Evolutionary conservation across 2,329 filamentous ascomycete genomes (phyloP).

Genomic region (Aspergillus piperis): DNA sequence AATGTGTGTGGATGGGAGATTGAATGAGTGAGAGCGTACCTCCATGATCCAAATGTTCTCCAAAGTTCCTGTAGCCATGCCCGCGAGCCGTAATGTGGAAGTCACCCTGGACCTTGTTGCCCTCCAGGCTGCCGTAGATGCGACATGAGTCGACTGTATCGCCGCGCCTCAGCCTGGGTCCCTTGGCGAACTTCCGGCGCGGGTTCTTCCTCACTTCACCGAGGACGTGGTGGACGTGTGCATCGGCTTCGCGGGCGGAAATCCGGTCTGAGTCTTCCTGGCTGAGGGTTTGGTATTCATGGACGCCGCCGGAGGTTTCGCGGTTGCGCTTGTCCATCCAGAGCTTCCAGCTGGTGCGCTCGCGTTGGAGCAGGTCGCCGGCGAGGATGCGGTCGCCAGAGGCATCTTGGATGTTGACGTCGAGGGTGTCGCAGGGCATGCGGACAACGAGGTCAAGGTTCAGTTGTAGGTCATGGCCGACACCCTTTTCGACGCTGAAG

Average conservation of each 20-base stretch:
- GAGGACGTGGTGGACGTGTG: slow-evolving; percentile 90
- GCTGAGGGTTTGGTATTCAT: slow-evolving; percentile 55
- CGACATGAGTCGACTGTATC: slow-evolving; percentile 74
- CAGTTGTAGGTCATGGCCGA: slow-evolving; percentile 85
- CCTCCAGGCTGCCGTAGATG: slow-evolving; percentile 83
- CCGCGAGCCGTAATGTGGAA: slow-evolving; percentile 96
- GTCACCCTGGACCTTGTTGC: slow-evolving; percentile 97
- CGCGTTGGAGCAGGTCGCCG: slow-evolving; percentile 69
- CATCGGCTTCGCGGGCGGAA: slow-evolving; percentile 62
- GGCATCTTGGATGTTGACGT: slow-evolving; percentile 96
- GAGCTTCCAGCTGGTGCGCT: slow-evolving; percentile 76
- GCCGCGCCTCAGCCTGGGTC: slow-evolving; percentile 62
- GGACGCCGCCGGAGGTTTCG: slow-evolving; percentile 59
- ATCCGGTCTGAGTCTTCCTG: slow-evolving; percentile 63
- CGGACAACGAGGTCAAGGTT: slow-evolving; percentile 91
- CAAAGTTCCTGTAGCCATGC: slow-evolving; percentile 86
- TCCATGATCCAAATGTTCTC: slow-evolving; percentile 76
- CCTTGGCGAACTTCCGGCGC: slow-evolving; percentile 67
- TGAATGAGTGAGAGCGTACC: slow-evolving; percentile 54
- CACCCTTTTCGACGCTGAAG: slow-evolving; percentile 89
- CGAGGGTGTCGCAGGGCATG: slow-evolving; percentile 86
- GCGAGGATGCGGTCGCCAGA: slow-evolving; percentile 89
- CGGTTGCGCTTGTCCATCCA: slow-evolving; percentile 73
- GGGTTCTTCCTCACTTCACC: slow-evolving; percentile 69
- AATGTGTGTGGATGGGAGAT: background rate